Percentiles rank a stretch among this genome's conserved stretches.
Evolutionary conservation across 2,329 filamentous ascomycete species (phyloP).

Genomic region (Alternaria tenuissima): DNA sequence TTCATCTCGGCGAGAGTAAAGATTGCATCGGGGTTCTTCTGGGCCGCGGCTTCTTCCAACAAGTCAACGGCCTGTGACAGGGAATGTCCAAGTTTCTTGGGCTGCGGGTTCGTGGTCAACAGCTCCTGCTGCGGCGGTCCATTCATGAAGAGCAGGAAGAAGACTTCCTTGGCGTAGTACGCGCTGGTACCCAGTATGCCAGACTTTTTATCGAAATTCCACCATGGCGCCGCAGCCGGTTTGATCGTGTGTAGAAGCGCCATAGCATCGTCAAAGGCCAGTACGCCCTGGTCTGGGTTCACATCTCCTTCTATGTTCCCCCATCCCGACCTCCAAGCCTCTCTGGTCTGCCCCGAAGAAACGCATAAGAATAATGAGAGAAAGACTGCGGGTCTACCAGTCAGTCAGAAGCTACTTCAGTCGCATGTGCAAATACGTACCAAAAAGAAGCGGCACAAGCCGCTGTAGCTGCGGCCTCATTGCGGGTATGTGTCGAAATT

Average conservation of each 20-base stretch:
- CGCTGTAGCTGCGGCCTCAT: slow-evolving; percentile 49
- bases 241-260: slow-evolving; percentile 53
- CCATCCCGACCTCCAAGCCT: slow-evolving; percentile 34
- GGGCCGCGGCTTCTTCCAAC: slow-evolving; percentile 65
- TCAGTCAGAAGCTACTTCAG: slow-evolving; percentile 28
- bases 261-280: slow-evolving; percentile 51
- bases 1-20: slow-evolving; percentile 93
- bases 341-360: slow-evolving; percentile 15
- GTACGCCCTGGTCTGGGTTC: slow-evolving; percentile 28
- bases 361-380: slow-evolving; percentile 41
- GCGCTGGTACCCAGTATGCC: slow-evolving; percentile 65
- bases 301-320: slow-evolving; percentile 22
- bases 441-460: slow-evolving; percentile 48
- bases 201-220: slow-evolving; percentile 59
- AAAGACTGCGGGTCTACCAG: slow-evolving; percentile 36
- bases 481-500: slow-evolving; percentile 23
- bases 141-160: slow-evolving; percentile 72
- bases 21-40: slow-evolving; percentile 79
- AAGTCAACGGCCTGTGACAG: slow-evolving; percentile 67
- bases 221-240: slow-evolving; percentile 51
- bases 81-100: slow-evolving; percentile 58
- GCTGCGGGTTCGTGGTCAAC: slow-evolving; percentile 47
- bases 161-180: slow-evolving; percentile 69
- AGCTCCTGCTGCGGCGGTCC: slow-evolving; percentile 60
- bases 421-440: slow-evolving; percentile 30